A percentile compares a stretch with the other conserved stretches of the same genome.
phyloP scores from a whole-genome alignment of 768 basidiomycete species.

The Thelephora ganbajun region DNA sequence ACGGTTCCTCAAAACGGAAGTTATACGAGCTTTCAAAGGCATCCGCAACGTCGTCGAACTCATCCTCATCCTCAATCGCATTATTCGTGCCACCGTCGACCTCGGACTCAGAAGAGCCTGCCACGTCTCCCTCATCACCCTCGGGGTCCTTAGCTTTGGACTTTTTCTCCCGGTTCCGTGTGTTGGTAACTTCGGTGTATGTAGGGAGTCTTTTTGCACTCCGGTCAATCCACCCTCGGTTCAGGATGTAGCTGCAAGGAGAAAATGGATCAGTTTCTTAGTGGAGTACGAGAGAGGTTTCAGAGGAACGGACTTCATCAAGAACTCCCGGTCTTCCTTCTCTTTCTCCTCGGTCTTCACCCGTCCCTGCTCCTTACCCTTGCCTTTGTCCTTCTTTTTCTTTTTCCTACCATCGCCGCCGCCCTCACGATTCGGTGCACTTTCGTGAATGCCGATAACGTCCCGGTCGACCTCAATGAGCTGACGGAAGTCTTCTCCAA shows the following conservation, averaged over 20 bases:
- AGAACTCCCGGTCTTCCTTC: conserved; percentile 72
- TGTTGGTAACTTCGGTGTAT: conserved; percentile 60
- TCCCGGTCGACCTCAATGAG: conserved; percentile 44
- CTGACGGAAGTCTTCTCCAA: conserved; percentile 57
- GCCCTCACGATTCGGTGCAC: conserved; percentile 16
- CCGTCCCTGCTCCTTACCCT: conserved; percentile 15
- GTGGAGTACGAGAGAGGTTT: neutral
- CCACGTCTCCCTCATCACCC: conserved; percentile 12
- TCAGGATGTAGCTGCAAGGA: conserved; percentile 72
- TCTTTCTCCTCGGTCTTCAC: conserved; percentile 25
- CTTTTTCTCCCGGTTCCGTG: conserved; percentile 16
- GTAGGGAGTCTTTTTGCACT: conserved; percentile 65
- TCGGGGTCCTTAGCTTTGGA: conserved; percentile 6
- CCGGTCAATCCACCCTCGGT: conserved; percentile 94
- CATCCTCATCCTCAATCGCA: conserved; percentile 41
- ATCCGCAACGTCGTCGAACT: conserved; percentile 85
- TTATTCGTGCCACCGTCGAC: conserved; percentile 14
- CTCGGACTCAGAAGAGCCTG: conserved; percentile 15
- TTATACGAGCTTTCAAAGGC: conserved; percentile 95
- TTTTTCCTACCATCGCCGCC: conserved; percentile 12
- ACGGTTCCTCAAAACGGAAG: conserved; percentile 96
- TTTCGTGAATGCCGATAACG: conserved; percentile 8
- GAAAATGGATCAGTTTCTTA: neutral
- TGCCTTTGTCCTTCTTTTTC: conserved; percentile 21
- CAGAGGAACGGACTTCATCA: conserved; percentile 58